Conservation (phyloP, 2,329 filamentous ascomycete genomes). For the Chaetomium sp. region DNA sequence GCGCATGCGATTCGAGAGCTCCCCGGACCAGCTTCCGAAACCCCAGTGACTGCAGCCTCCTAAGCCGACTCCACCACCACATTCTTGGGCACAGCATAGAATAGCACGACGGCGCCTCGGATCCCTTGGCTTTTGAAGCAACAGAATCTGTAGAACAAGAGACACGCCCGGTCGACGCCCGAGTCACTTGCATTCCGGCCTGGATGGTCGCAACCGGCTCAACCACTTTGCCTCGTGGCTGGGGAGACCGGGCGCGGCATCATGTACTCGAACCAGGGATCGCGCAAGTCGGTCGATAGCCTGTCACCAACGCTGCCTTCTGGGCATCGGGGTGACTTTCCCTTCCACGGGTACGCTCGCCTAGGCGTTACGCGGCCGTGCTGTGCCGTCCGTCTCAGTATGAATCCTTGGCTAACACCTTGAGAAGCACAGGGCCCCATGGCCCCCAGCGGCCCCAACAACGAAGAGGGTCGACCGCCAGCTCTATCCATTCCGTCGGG, state of each 20-base stretch:
- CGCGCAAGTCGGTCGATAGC: slow-evolving; percentile 61
- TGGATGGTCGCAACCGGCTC: slow-evolving; percentile 16
- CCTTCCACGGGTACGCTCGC: slow-evolving; percentile 48
- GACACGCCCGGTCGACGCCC: background rate
- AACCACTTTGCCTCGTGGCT: slow-evolving; percentile 21
- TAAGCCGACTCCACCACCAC: no score
- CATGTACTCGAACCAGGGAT: slow-evolving; percentile 55
- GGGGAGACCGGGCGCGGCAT: slow-evolving; percentile 28
- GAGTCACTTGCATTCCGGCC: background rate
- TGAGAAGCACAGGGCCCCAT: slow-evolving; percentile 39
- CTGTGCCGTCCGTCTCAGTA: background rate
- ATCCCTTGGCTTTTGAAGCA: no score
- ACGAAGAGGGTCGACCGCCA: slow-evolving; percentile 75
- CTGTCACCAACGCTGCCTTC: slow-evolving; percentile 49
- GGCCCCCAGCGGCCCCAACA: slow-evolving; percentile 40
- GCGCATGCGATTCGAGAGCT: no score
- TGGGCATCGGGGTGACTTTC: slow-evolving; percentile 47
- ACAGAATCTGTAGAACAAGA: no score
- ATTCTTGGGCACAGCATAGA: no score
- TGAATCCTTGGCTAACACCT: slow-evolving; percentile 21
- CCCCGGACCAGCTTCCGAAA: no score
- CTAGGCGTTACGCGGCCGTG: background rate
- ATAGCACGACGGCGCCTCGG: no score
- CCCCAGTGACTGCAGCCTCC: no score
- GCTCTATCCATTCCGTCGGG: slow-evolving; percentile 81